Evolutionary conservation across 164 flowering plant species (phyloP), one percentile per base, ranked within the genome.

Genomic region (Nymphaea colorata): DNA sequence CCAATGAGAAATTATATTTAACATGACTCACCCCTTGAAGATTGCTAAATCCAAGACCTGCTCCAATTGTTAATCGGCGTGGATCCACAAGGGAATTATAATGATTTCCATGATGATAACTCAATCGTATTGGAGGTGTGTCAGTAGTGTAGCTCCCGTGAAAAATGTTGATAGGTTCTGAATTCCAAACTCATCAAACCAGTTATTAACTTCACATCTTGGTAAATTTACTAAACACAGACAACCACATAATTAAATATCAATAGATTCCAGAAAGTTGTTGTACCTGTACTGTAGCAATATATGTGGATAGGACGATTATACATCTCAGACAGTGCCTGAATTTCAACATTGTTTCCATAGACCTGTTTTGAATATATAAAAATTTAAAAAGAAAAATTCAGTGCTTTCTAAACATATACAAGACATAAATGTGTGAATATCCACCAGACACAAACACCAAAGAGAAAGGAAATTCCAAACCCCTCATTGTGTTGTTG

Each of bases 1-100:
- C 0, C 14, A 51, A 51, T 1, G 14, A 51, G 57, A 51, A 51
- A 8, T 15, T 51, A 51, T 5, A 10, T 51, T 51, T 61, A 8
- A 17, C 64, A 61, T 12, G 64, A 76, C 91, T 72, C 70, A 95
- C 98, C 82, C 99, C 99, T 51, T 78, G 87, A 68, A 95, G 97
- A 81, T 78, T 77, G 76, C 97, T 88, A 71, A 89, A 92, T 55
- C 99, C 99, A 77, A 95, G 98, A 45, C 99, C 99, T 65, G 97
- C 98, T 67, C 99, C 99, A 77, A 93, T 76, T 47, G 88, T 75
- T 69, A 78, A 68, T 41, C 99, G 85, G 11, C 91, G 95, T 4
- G 99, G 99, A 78, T 95, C 96, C 66, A 92, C 97, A 75, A 95
- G 97, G 12, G 99, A 90, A 68, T 95, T 95, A 78, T 95, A 95